Base-by-base conservation (phyloP, 768 basidiomycete species). In the Termitomyces sp. region DNA sequence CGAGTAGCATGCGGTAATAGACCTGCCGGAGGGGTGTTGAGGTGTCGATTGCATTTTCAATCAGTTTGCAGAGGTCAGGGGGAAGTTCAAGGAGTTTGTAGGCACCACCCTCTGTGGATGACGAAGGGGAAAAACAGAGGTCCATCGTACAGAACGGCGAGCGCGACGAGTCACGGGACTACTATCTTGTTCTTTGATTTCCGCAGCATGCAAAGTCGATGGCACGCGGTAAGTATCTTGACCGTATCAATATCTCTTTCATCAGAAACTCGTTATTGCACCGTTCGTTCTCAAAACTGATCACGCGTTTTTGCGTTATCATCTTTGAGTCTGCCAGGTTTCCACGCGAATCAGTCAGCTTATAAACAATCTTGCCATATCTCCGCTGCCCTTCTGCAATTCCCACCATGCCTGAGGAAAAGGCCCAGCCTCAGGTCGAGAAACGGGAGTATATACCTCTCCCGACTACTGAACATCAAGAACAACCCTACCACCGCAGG, bases 1-100 rank as follows among this genome's bases (percentile, higher is more conserved):
- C 27, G 26, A 30, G 22, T 47, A 26, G 33, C 42, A 70, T 65
- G 56, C 62, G 32, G 46, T 55, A 6, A 16, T 43, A 54, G 47
- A 62, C 64, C 34, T 48, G 76, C 74, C 67, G 72, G 55, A 70
- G 64, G 26, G 64, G 67, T 53, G 66, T 66, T 46, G 68, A 68
- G 43, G 69, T 68, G 26, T 74, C 71, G 4, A 72, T 60, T 4
- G 83, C 74, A n/a, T 75, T 73, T 63, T 91, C 89, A 32, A 92
- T 68, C 13, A 87, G 66, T 53, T 76, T 74, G 64, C 77, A 82
- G 9, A 94, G 77, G 39, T 92, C 89, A 5, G 84, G 73, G 2
- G 91, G 84, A 2, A 94, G 81, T 65, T 93, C 88, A 13, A 94
- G 66, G 18, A 94, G 78, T 61, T 84, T 88, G 69, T 79, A 89